Base-by-base conservation (phyloP, 2,329 filamentous ascomycete genomes). In the Amauroascus verrucosus region DNA sequence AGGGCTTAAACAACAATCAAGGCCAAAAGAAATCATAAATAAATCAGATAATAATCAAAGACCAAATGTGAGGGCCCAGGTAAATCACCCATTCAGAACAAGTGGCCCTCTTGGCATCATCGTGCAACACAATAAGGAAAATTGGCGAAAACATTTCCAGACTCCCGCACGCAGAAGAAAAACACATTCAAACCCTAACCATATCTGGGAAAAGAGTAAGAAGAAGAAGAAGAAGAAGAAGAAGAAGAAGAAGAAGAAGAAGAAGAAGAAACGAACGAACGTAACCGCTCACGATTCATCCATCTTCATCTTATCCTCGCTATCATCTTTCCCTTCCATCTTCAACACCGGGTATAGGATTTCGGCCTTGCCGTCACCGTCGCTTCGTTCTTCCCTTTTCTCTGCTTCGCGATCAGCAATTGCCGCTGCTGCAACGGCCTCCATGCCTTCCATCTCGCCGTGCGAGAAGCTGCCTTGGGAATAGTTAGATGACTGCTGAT, bases 271-370 rank as follows among this genome's bases (percentile, higher is more conserved):
- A 49, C 28, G 16, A 46, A 52, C n/a, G 30, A 48, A 40, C 55
- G 24, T 18, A 22, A 58, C 58, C 33, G 28, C 28, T 50, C 58
- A 64, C 28, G 54, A 57, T 45, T 59, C 60, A 58, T 60, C 63
- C 65, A 69, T 69, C 53, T 69, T 67, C 26, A 65, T 59, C 54
- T 69, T 67, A 5, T 67, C 66, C 46, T 68, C 46, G 22, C 68
- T 66, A 4, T 67, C 66, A 48, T 67, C 45, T 20, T 62, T 48
- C 16, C 54, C 40, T 8, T 56, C 56, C 57, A 59, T 56, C 41
- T 56, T 58, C 22, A 60, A 41, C 33, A 58, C 60, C 9, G 63
- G 62, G 57, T 64, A 65, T 53, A 64, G 38, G 32, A 47, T 58
- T 9, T 51, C 55, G 11, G 47, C 30, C 32, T 45, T 48, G 28